phyloP scores from a whole-genome alignment of 257 asterid genomes.

The Solanum sejunctum region DNA sequence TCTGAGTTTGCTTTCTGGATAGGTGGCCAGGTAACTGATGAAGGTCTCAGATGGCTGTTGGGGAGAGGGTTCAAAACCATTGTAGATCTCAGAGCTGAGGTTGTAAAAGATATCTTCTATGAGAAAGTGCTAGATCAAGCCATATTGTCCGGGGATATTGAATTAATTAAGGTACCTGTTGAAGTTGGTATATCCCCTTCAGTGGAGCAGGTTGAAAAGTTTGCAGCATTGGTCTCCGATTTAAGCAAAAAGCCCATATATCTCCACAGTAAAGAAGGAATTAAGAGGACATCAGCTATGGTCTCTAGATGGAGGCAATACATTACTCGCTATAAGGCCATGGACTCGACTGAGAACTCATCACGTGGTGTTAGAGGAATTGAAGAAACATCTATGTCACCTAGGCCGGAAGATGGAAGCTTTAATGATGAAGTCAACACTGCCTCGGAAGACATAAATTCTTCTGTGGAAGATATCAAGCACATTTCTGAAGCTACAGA shows the following conservation, averaged over 20 bases:
- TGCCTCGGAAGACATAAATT: conserved; percentile 4
- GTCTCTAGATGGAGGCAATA: conserved; percentile 89
- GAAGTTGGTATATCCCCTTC: conserved; percentile 83
- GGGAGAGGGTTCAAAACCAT: conserved; percentile 76
- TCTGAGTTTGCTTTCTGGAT: conserved; percentile 68
- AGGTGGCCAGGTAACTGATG: conserved; percentile 96
- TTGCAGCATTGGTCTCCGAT: conserved; percentile 66
- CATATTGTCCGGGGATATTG: conserved; percentile 41
- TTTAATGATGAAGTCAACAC: background rate
- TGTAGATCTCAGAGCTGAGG: conserved; percentile 90
- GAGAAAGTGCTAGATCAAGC: conserved; percentile 45
- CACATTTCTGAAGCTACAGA: conserved; percentile 17
- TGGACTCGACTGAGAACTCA: conserved; percentile 14
- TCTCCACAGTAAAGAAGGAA: conserved; percentile 93
- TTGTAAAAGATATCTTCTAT: conserved; percentile 70
- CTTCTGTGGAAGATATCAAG: conserved; percentile 15
- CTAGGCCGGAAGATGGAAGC: conserved; percentile 16
- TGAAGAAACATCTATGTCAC: conserved; percentile 12
- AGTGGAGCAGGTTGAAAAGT: conserved; percentile 58
- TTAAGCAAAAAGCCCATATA: conserved; percentile 54
- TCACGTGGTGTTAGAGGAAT: conserved; percentile 22
- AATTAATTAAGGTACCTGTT: conserved; percentile 65
- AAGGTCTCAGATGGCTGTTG: conserved; percentile 71
- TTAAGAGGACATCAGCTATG: conserved; percentile 71
- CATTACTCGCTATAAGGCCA: conserved; percentile 32